Base-by-base conservation (phyloP, 2,329 filamentous ascomycete genomes). In the Alternaria sp. region DNA sequence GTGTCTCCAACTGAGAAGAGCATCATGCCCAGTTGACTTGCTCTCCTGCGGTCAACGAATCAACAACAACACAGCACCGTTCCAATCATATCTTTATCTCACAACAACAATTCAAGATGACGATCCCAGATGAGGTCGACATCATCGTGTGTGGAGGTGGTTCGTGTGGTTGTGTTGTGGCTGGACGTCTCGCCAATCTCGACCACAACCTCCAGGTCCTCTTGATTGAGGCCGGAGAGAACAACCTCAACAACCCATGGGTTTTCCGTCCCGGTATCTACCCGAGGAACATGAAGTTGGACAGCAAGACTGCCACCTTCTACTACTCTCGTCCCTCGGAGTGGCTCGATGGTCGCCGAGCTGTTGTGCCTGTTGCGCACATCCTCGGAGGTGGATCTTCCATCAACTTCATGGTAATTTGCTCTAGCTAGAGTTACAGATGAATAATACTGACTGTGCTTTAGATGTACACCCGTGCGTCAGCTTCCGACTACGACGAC, bases 231-330 rank as follows among this genome's bases (percentile, higher is more conserved):
- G 89, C 85, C 36, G 90, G 90, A 44, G 90, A 91, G 81, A 89
- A 83, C 78, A 92, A 92, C 72, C 78, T 92, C 60, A 93, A 93
- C 81, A 92, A 93, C 75, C 90, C 90, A 78, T 92, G 85, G 84
- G 90, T 93, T 12, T 92, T 86, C 80, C 87, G 90, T 6, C 90
- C 90, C 3, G 90, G 89, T 56, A 90, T 93, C 76, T 93, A 90
- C 79, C 91, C 90, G n/a, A 82, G 84, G 46, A 93, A 93, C 81
- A 92, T 92, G 90, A 89, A 92, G 79, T 76, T 92, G 61, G 90
- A 92, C 84, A 92, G 90, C 69, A 93, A 92, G 84, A 92, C 90
- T 32, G 91, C 92, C 34, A 90, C 90, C 0, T 94, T 94, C 79
- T 94, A 94, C 75, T 88, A 93, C 78, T 93, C 90, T 49, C 85